A percentile compares a stretch with the other conserved stretches of the same genome.
These are phyloP conservation scores for Vanrija sp. DNA, from an alignment of 1,284 basidiomycete genomes.

Conservation along the genomic window DNA sequence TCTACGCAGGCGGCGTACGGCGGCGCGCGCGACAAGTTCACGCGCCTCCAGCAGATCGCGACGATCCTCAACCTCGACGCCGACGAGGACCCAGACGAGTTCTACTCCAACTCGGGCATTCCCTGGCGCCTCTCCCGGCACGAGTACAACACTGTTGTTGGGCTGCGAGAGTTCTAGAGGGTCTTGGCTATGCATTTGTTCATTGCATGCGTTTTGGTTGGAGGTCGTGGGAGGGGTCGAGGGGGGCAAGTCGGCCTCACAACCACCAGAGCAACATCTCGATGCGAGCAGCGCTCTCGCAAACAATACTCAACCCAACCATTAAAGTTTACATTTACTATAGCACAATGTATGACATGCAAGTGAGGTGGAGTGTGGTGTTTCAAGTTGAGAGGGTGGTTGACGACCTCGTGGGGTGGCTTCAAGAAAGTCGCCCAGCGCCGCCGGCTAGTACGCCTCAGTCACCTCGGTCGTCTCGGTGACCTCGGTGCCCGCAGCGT, in stretches of 20 bases:
- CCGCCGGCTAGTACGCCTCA: neutral
- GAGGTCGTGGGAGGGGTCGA: no score
- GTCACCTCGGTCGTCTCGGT: neutral
- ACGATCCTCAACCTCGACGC: slow-evolving; percentile 85
- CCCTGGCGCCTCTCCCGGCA: slow-evolving; percentile 75
- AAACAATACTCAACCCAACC: no score
- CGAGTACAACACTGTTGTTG: slow-evolving; percentile 69
- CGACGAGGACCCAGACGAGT: slow-evolving; percentile 86
- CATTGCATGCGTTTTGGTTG: no score
- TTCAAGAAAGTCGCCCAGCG: no score
- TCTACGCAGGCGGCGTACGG: slow-evolving; percentile 81
- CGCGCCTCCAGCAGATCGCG: slow-evolving; percentile 86
- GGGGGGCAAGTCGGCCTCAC: no score
- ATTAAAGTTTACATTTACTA: neutral
- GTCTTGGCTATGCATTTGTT: neutral
- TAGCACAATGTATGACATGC: neutral
- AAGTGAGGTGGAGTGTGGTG: neutral
- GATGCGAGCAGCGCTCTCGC: no score
- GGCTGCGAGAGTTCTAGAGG: slow-evolving; percentile 52
- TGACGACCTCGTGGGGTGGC: neutral
- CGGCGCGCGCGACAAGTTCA: slow-evolving; percentile 84
- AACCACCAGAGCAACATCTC: neutral
- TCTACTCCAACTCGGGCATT: slow-evolving; percentile 87
- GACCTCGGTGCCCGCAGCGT: neutral
- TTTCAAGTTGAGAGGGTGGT: neutral